Conservation (phyloP, 768 basidiomycete species). For the Tephrocybe sp. region DNA sequence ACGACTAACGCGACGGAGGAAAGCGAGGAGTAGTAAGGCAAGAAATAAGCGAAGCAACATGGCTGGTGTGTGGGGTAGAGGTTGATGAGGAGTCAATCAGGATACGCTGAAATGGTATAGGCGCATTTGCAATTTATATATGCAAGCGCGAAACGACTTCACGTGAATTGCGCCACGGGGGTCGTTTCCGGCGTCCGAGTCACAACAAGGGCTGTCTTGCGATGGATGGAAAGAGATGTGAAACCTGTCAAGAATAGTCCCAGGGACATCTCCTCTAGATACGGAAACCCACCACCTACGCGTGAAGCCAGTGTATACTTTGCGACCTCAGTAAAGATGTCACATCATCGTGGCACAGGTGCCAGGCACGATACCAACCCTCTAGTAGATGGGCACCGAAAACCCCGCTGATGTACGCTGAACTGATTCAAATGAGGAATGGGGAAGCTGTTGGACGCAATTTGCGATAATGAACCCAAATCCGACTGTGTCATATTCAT, state of each 20-base stretch:
- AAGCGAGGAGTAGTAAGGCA: not conserved
- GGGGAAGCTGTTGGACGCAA: no score
- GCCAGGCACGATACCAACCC: not conserved
- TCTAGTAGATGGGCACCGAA: not conserved
- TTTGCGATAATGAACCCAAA: not conserved
- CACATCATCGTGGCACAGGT: slow-evolving; percentile 5
- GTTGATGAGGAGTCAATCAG: no score
- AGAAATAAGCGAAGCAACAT: slow-evolving; percentile 2
- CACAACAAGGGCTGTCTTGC: not conserved
- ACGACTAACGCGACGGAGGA: slow-evolving; percentile 6
- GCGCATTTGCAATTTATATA: not conserved
- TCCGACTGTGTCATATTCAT: not conserved
- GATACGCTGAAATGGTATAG: not conserved
- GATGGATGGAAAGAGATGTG: not conserved
- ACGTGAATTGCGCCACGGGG: slow-evolving; percentile 16
- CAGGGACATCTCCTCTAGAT: not conserved
- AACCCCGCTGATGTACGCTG: not conserved
- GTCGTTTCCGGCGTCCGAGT: not conserved
- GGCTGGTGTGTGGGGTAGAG: not conserved
- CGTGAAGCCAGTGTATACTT: not conserved
- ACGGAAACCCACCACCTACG: not conserved
- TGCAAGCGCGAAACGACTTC: not conserved
- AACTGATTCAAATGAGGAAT: not conserved
- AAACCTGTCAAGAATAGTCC: slow-evolving; percentile 5
- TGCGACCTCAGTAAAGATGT: not conserved